Percentiles rank a stretch among this genome's conserved stretches.
phyloP scores from a whole-genome alignment of 2,329 filamentous ascomycete species.

The Scedosporium boydii region DNA sequence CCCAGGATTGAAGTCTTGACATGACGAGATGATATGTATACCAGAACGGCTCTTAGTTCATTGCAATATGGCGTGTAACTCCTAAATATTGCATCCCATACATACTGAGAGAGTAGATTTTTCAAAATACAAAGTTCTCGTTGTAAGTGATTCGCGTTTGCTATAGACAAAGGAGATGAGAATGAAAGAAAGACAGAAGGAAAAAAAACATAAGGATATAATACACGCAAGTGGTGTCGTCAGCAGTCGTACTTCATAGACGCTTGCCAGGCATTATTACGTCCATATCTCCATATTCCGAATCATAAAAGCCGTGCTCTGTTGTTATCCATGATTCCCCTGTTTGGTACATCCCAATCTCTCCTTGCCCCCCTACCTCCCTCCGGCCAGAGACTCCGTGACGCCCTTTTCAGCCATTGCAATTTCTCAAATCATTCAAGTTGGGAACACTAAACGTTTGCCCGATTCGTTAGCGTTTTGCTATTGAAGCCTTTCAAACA shows the following conservation, averaged over 20 bases:
- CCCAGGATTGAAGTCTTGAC: too few relatives aligned
- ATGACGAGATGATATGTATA: too few relatives aligned
- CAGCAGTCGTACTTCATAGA: not conserved
- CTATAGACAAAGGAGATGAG: too few relatives aligned
- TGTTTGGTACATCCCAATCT: not conserved
- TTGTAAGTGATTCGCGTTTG: too few relatives aligned
- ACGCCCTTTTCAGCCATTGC: not conserved
- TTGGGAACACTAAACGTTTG: not conserved
- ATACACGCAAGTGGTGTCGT: not conserved
- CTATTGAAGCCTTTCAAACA: not conserved
- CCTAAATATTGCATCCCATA: too few relatives aligned
- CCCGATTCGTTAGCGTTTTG: not conserved
- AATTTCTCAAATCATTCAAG: not conserved
- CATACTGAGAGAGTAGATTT: too few relatives aligned
- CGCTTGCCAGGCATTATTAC: not conserved
- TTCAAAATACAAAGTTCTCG: too few relatives aligned
- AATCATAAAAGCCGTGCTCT: not conserved
- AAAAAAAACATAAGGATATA: not conserved
- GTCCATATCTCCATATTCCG: not conserved
- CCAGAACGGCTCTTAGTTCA: too few relatives aligned
- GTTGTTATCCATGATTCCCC: not conserved
- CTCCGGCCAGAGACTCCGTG: not conserved
- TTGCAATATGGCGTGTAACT: too few relatives aligned
- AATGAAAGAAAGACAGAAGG: not conserved
- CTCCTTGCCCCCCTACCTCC: not conserved